Base-by-base conservation (phyloP, 1,284 basidiomycete species). In the Cystobasidiaceae sp. region DNA sequence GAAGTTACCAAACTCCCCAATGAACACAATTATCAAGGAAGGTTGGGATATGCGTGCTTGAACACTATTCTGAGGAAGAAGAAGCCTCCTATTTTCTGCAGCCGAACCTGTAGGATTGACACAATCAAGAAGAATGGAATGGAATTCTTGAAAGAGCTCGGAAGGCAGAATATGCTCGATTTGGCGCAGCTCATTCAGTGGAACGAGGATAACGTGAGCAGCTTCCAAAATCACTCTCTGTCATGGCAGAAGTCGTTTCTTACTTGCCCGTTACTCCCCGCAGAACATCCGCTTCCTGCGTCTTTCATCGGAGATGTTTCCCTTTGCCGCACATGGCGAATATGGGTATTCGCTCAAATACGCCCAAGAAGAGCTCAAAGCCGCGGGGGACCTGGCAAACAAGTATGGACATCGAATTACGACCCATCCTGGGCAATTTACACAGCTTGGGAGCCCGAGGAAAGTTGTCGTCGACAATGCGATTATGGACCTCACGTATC, bases 221-320 rank as follows among this genome's bases (percentile, higher is more conserved):
- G 51, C 79, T 73, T 45, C 60, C 54, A 52, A 27, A 32, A 63
- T 61, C 19, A 19, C 7, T n/a, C n/a, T n/a, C n/a, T n/a, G n/a
- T n/a, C n/a, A 8, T 54, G 69, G 46, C 63, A 63, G 8, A 63
- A 34, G 21, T 9, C 43, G 37, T 39, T 39, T 39, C 37, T 23
- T 52, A 17, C 8, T 4, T 8, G 2, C n/a, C n/a, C n/a, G n/a
- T n/a, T n/a, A n/a, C n/a, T n/a, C n/a, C n/a, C 27, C 15, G 13
- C 41, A 56, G 54, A 80, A 83, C 46, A 89, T 91, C 59, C 83
- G 82, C 30, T 90, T 91, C 77, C 83, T 93, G 78, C 84, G 89
- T 45, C 77, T 94, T 71, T 92, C 90, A 0, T 89, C 87, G 3
- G 89, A 92, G 70, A 86, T 94, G 82, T 93, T 94, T 75, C 91